Conservation (phyloP, 768 basidiomycete genomes). For the Mrakia blollopis region DNA sequence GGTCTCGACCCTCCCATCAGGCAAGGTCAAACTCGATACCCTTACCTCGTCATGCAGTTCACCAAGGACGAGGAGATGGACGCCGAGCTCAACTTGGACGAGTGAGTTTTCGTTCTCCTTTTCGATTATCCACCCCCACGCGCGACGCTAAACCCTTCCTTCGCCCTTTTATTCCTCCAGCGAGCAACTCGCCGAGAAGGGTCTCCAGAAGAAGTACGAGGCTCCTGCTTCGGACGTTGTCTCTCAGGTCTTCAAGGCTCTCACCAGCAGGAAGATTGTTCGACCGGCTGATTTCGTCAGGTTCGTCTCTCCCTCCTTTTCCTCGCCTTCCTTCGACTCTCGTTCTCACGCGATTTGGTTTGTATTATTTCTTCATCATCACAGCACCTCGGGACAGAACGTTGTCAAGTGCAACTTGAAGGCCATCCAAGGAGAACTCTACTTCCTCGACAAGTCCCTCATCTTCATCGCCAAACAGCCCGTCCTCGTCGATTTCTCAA, state of each 20-base stretch:
- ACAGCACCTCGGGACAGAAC: constrained; percentile 78
- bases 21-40: constrained; percentile 96
- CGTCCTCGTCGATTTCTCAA: constrained; percentile 77
- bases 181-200: constrained; percentile 50
- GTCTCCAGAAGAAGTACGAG: constrained; percentile 88
- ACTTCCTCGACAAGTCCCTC: constrained; percentile 94
- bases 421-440: constrained; percentile 92
- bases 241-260: constrained; percentile 82
- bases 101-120: constrained; percentile 54
- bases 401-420: constrained; percentile 98
- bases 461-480: constrained; percentile 98
- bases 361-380: neutral
- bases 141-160: neutral
- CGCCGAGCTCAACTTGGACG: constrained; percentile 84
- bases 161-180: constrained; percentile 26
- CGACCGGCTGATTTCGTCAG: constrained; percentile 81
- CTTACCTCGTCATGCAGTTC: constrained; percentile 97
- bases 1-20: constrained; percentile 88
- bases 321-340: neutral
- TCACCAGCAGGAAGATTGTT: constrained; percentile 85
- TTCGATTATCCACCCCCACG: neutral
- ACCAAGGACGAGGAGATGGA: constrained; percentile 95
- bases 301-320: constrained; percentile 46
- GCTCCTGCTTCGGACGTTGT: constrained; percentile 93
- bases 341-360: neutral